Evolutionary conservation across 139 green algal genomes (phyloP), one percentile per base, ranked within the genome.

Genomic region (Chlorella sp.): DNA sequence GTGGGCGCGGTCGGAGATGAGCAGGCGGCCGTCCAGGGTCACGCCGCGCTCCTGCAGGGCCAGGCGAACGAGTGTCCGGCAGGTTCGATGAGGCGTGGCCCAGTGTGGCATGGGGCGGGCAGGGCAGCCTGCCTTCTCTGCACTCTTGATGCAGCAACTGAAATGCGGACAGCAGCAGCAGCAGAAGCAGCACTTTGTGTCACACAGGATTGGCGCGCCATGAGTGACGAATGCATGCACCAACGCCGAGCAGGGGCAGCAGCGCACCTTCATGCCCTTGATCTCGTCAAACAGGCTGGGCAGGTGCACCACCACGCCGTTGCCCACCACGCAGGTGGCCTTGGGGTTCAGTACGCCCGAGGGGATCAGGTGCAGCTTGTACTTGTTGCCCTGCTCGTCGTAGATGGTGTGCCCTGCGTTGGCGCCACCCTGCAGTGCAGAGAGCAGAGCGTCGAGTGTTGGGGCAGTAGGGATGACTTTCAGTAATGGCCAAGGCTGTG

Each of bases 381-480:
- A 99, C 89, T 98, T 98, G 85, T 95, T 98, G 82, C 98, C 98
- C 5, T 95, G 88, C 23, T 90, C 87, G 86, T 99, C 96, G 79
- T 99, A 99, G 86, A 99, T 99, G 76, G 98, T 99, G 93, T 99
- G 98, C 1, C 98, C 98, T 7, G 98, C 98, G 84, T 99, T 99
- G 56, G 98, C 97, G 6, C 98, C 98, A 23, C 98, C 98, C 95
- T 99, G 44, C 70, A 23, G n/a, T 20, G 44, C 44, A 60, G 9
- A 2, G 51, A 60, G 13, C 51, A 21, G 13, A 23, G 9, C 51
- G 51, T 21, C 51, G 51, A n/a, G n/a, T n/a, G n/a, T n/a, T n/a
- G n/a, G n/a, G n/a, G n/a, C n/a, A n/a, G n/a, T n/a, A n/a, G n/a
- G n/a, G n/a, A n/a, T n/a, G n/a, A n/a, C n/a, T n/a, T n/a, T n/a